Percentiles rank a stretch among this genome's conserved stretches.
phyloP scores from a whole-genome alignment of 768 basidiomycete species.

The Suillus occidentalis region DNA sequence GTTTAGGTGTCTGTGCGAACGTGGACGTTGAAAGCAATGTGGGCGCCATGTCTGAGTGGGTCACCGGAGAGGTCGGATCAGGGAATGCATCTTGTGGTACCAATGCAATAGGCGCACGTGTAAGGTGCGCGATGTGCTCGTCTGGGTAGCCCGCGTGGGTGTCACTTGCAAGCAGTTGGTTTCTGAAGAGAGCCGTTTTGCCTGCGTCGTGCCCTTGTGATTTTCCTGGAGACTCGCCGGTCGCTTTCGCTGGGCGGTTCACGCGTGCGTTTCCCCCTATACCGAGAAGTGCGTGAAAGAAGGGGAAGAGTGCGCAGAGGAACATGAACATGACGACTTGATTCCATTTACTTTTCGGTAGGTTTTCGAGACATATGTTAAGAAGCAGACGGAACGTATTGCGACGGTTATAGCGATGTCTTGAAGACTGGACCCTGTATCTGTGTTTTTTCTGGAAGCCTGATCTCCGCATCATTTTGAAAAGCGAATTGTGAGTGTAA shows the following conservation, averaged over 20 bases:
- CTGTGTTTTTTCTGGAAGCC: not conserved
- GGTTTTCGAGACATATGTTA: not conserved
- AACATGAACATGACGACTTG: conserved; percentile 24
- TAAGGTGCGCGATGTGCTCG: conserved; percentile 16
- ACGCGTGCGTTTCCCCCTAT: conserved; percentile 12
- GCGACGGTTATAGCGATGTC: not conserved
- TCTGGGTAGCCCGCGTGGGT: conserved; percentile 20
- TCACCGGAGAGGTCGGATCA: conserved; percentile 17
- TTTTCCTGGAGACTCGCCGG: conserved; percentile 4
- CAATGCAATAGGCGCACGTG: conserved; percentile 7
- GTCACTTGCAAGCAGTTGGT: not conserved
- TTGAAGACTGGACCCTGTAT: not conserved
- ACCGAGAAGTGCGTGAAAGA: conserved; percentile 28
- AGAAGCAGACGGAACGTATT: not conserved
- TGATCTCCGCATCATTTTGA: not conserved
- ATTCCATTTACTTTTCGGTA: conserved; percentile 22
- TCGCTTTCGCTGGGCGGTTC: not conserved
- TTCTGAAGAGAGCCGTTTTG: not conserved
- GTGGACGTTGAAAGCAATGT: not conserved
- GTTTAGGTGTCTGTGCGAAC: conserved; percentile 1
- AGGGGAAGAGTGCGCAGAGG: conserved; percentile 23
- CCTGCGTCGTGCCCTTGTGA: not conserved
- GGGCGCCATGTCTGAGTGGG: not conserved
- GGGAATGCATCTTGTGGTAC: conserved; percentile 25
- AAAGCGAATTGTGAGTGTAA: not conserved